Evolutionary conservation across 2,329 filamentous ascomycete species (phyloP), one percentile per base, ranked within the genome.

Genomic region (Cladosporium sp.): DNA sequence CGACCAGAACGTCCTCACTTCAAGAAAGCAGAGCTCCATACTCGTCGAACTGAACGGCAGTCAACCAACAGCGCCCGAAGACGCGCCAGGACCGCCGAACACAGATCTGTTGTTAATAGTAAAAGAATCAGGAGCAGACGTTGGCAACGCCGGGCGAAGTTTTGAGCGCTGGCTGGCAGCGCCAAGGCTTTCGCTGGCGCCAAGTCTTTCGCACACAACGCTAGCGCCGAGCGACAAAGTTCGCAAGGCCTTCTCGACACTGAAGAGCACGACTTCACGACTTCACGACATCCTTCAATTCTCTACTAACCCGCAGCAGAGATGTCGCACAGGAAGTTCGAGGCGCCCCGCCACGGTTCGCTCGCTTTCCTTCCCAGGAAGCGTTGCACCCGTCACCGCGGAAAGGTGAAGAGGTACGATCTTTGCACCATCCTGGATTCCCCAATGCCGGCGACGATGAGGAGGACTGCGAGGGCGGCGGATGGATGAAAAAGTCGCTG

Each of bases 321-420:
- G 32, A 76, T 76, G 73, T 76, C 73, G 71, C 81, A 84, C 77
- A 74, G 79, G 68, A 84, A 84, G 75, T 84, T 78, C 76, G 82
- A 94, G 83, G 91, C 91, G 73, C 91, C 91, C 72, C 87, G 92
- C 74, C 92, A 97, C 80, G 93, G 92, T 56, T 76, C 73, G 61
- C 64, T 97, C 71, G 73, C 73, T 52, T 77, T 74, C 71, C 67
- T 76, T 68, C 74, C 74, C 59, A 71, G 74, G 59, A 96, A 96
- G 89, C 86, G 92, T 72, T 89, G 90, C 69, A 82, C 90, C 75
- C 84, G 91, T 70, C 91, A 97, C 79, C 81, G 92, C 68, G 92
- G 92, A 75, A 95, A 95, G 83, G 92, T 96, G 74, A 96, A 96
- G 89, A 90, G 86, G 90, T 95, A 80, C 82, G 42, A 41, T 33